Base-by-base conservation (phyloP, 2,329 filamentous ascomycete species). In the Penicillium capsulatum region DNA sequence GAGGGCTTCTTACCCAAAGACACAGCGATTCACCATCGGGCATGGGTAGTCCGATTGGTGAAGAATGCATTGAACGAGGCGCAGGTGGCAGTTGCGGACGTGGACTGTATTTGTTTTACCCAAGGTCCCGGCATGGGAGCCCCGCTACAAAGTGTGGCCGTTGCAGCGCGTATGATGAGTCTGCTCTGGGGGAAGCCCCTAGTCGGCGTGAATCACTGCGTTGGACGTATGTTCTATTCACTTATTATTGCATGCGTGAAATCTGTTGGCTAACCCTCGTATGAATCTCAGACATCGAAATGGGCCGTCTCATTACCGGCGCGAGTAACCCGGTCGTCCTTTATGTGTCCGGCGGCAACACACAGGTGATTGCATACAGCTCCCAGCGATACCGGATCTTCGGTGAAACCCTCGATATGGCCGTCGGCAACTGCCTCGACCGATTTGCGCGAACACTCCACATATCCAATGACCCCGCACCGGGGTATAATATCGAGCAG, bases 401-500 rank as follows among this genome's bases (percentile, higher is more conserved):
- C 64, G 92, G 92, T 47, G 92, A 98, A 71, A 90, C 92, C 2
- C 81, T 98, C 36, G 92, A 98, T 63, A 97, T 97, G 51, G 92
- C 92, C 10, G 91, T 98, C 8, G 92, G 92, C 3, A 98, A 98
- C 69, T 97, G 92, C 63, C 80, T 98, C 32, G 92, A 98, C 66
- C 81, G 92, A 22, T 97, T 98, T 63, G 92, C 92, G 20, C 81
- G 92, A 54, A 94, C 90, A 3, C 75, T 98, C 33, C 78, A 79
- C 54, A 96, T 98, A 60, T 84, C 84, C 62, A 98, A 98, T 64
- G 91, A 98, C 64, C 92, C 92, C 0, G 92, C 92, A 1, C 92
- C 92, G 0, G 92, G 92, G 1, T 96, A 97, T 68, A 98, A 98
- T 62, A 96, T 98, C 54, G 92, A 98, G 71, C 87, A 95, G 68